Percentiles rank a stretch among this genome's conserved stretches.
Conservation (phyloP, 306 rosid genomes). For the Ormosia semicastrata region DNA sequence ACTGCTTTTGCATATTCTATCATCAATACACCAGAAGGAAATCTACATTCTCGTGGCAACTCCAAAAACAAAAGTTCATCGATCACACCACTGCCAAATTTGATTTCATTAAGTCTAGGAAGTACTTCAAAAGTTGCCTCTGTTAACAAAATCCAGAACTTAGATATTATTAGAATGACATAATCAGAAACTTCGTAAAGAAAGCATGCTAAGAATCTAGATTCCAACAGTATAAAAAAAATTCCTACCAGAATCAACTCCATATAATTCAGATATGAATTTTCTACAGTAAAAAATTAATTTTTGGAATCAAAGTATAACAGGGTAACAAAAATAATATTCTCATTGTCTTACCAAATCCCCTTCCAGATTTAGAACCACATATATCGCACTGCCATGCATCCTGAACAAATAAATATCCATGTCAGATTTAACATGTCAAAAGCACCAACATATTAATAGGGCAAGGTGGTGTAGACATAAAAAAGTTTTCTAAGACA, state of each 20-base stretch:
- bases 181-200: not conserved
- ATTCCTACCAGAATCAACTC: not conserved
- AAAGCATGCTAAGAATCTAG: not conserved
- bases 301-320: not conserved
- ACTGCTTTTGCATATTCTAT: conserved; percentile 91
- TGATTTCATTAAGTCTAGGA: conserved; percentile 90
- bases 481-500: not conserved
- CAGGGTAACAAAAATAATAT: not conserved
- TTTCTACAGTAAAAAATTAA: not conserved
- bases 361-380: conserved; percentile 95
- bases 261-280: not conserved
- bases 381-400: conserved; percentile 98
- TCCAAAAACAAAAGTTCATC: conserved; percentile 93
- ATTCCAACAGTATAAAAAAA: not conserved
- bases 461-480: not conserved
- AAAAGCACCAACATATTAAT: not conserved
- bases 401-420: conserved; percentile 53
- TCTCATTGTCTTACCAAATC: conserved; percentile 70
- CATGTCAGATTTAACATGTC: not conserved
- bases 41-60: conserved; percentile 76
- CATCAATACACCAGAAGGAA: conserved; percentile 78
- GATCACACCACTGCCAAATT: conserved; percentile 91
- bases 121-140: conserved; percentile 98
- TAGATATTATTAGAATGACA: conserved; percentile 13
- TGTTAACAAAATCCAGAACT: conserved; percentile 41